Evolutionary conservation across 2,329 filamentous ascomycete genomes (phyloP).

Genomic region (Apiospora koreana): DNA sequence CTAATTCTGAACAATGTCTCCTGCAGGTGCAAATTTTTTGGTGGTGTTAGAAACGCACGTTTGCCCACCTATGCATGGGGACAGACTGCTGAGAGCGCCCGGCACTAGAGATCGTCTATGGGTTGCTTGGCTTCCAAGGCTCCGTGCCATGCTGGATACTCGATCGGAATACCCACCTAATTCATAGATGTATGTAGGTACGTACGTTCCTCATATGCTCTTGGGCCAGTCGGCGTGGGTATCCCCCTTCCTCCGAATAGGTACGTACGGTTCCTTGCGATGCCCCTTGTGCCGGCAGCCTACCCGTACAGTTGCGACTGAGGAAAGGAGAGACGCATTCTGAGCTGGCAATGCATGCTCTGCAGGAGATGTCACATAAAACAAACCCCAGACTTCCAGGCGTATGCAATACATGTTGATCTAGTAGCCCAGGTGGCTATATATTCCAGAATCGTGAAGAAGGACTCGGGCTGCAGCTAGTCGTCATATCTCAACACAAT

Average conservation of each 20-base stretch:
- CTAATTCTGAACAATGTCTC: background rate
- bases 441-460: background rate
- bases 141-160: background rate
- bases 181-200: constrained; percentile 3
- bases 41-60: constrained; percentile 1
- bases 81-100: background rate
- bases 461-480: background rate
- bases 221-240: background rate
- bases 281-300: background rate
- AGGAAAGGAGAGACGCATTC: background rate
- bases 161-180: constrained; percentile 4
- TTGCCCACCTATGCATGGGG: background rate
- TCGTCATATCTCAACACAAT: constrained; percentile 3
- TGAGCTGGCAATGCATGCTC: background rate
- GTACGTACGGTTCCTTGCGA: background rate
- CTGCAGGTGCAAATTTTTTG: constrained; percentile 1
- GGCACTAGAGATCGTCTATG: background rate
- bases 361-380: background rate
- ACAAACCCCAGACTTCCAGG: background rate
- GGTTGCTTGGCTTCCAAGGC: background rate
- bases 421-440: background rate
- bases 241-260: background rate
- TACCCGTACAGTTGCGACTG: background rate
- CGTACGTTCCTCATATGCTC: background rate
- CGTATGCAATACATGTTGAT: background rate